phyloP scores from a whole-genome alignment of 805 yeast species.

The Maudiozyma turicensis region DNA sequence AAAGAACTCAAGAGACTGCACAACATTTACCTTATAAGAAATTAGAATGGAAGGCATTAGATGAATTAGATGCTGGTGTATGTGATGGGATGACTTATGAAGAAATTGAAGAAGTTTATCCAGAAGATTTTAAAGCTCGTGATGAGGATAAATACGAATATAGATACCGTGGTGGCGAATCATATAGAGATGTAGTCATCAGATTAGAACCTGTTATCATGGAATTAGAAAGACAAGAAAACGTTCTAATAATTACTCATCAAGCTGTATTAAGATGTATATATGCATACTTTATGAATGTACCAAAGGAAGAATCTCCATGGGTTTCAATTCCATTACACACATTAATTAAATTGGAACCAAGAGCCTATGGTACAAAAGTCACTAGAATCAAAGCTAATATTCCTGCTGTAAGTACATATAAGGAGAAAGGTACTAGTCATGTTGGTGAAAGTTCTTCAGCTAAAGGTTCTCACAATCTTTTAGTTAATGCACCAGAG shows the following conservation, averaged over 20 bases:
- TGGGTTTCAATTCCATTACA: slow-evolving; percentile 99
- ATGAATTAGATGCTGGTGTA: slow-evolving; percentile 94
- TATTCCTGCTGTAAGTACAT: slow-evolving; percentile 95
- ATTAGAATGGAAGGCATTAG: slow-evolving; percentile 92
- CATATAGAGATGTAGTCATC: slow-evolving; percentile 89
- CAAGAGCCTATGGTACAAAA: slow-evolving; percentile 83
- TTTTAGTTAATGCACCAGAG: slow-evolving; percentile 13
- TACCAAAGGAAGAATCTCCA: slow-evolving; percentile 93
- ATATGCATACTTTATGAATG: slow-evolving; percentile 96
- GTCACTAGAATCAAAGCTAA: slow-evolving; percentile 90
- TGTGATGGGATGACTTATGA: slow-evolving; percentile 97
- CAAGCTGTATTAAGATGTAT: slow-evolving; percentile 95
- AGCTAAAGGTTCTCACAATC: slow-evolving; percentile 7
- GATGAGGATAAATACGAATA: slow-evolving; percentile 94
- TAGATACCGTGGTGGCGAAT: slow-evolving; percentile 94
- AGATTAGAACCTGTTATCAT: slow-evolving; percentile 94
- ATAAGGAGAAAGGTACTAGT: slow-evolving; percentile 84
- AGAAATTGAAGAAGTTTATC: slow-evolving; percentile 73
- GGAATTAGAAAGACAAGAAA: slow-evolving; percentile 97
- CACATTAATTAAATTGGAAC: slow-evolving; percentile 86
- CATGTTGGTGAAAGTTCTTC: slow-evolving; percentile 33
- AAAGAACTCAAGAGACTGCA: slow-evolving; percentile 89
- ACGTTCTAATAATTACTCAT: slow-evolving; percentile 90
- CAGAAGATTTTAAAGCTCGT: slow-evolving; percentile 91
- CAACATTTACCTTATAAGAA: slow-evolving; percentile 70